phyloP scores from a whole-genome alignment of 495 filamentous ascomycete species.

The Trichocladium uniseriatum region DNA sequence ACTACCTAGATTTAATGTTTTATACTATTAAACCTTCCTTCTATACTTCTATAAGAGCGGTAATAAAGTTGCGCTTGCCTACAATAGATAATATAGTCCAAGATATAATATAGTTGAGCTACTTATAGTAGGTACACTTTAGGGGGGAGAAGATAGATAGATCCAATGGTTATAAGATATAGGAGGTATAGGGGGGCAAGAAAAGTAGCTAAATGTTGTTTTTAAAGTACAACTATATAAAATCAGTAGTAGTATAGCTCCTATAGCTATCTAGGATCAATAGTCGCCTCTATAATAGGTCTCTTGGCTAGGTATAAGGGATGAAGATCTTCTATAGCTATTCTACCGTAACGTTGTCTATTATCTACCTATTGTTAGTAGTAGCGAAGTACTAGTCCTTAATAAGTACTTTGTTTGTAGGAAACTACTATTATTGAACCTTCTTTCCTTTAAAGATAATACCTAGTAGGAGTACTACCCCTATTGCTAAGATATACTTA shows the following conservation, averaged over 20 bases:
- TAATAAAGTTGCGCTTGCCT: background rate
- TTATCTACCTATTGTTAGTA: too few species aligned
- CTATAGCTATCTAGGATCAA: constrained; percentile 25
- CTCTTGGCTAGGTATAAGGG: constrained; percentile 8
- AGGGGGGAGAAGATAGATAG: background rate
- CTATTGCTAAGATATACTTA: constrained; percentile 4
- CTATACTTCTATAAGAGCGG: background rate
- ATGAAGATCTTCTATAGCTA: constrained; percentile 12
- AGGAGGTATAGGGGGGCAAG: constrained; percentile 11
- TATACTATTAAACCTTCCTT: background rate
- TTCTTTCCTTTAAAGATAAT: constrained; percentile 11
- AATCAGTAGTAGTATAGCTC: constrained; percentile 12
- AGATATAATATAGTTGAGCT: background rate
- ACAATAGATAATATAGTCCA: background rate
- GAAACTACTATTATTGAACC: constrained; percentile 11
- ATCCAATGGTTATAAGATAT: constrained; percentile 21
- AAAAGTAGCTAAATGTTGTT: constrained; percentile 7
- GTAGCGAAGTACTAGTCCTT: background rate
- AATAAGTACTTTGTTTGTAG: background rate
- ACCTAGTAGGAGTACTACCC: background rate
- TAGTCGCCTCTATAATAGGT: constrained; percentile 25
- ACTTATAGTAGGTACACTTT: background rate
- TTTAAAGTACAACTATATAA: background rate
- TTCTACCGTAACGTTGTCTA: background rate
- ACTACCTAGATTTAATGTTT: background rate